Conservation (phyloP, 148 eudicot genomes). For the Limonium bicolor region DNA sequence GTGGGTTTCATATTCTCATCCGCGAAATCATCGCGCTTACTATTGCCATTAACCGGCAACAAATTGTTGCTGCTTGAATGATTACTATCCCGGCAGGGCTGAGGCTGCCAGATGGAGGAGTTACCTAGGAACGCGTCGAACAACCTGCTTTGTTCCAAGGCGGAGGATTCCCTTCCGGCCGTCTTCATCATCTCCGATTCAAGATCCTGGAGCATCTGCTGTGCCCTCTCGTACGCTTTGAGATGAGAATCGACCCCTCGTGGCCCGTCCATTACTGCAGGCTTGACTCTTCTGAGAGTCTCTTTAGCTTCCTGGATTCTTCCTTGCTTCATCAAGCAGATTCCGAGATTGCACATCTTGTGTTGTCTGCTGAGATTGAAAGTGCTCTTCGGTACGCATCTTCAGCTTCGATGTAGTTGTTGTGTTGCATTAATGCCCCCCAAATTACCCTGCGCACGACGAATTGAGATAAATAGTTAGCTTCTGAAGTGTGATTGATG, state of each 20-base stretch:
- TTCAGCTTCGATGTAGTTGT: slow-evolving; percentile 81
- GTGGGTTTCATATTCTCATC: slow-evolving; percentile 38
- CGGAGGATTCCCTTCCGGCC: slow-evolving; percentile 40
- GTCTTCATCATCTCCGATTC: slow-evolving; percentile 78
- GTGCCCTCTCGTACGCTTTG: slow-evolving; percentile 95
- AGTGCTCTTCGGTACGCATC: slow-evolving; percentile 89
- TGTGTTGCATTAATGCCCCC: slow-evolving; percentile 99
- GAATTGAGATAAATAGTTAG: background rate
- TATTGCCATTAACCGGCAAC: background rate
- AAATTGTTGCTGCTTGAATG: background rate
- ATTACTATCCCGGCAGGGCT: slow-evolving; percentile 74
- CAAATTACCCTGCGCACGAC: slow-evolving; percentile 61
- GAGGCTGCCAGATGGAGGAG: slow-evolving; percentile 95
- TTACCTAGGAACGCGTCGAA: slow-evolving; percentile 71
- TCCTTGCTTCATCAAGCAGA: slow-evolving; percentile 93
- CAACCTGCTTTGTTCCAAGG: slow-evolving; percentile 57
- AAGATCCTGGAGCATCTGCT: slow-evolving; percentile 76
- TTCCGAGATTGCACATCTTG: slow-evolving; percentile 95
- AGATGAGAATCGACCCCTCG: slow-evolving; percentile 90
- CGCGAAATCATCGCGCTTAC: slow-evolving; percentile 27
- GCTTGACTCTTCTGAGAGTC: slow-evolving; percentile 64
- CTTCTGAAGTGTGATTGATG: background rate
- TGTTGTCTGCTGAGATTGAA: slow-evolving; percentile 73
- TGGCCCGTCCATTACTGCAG: slow-evolving; percentile 65
- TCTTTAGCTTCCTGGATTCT: slow-evolving; percentile 72